phyloP scores from a whole-genome alignment of 768 basidiomycete genomes.

The Lactarius indigo region DNA sequence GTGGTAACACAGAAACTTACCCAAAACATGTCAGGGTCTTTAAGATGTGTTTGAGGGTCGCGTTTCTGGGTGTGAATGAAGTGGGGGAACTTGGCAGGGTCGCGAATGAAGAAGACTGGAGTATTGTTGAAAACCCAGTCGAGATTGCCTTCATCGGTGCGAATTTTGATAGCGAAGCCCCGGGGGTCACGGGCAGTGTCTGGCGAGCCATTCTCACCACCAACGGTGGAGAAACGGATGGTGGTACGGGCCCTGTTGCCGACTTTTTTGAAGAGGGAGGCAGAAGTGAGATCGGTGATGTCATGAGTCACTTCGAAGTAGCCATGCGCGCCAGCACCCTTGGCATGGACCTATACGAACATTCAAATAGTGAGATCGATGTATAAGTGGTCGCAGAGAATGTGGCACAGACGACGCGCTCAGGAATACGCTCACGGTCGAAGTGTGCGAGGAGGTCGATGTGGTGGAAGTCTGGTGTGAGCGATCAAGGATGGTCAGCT shows the following conservation, averaged over 20 bases:
- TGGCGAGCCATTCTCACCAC: slow-evolving; percentile 82
- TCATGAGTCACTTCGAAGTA: slow-evolving; percentile 88
- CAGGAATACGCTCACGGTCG: slow-evolving; percentile 93
- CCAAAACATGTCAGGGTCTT: slow-evolving; percentile 85
- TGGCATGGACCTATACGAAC: slow-evolving; percentile 71
- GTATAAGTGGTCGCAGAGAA: neutral
- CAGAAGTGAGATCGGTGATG: slow-evolving; percentile 76
- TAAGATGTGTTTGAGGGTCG: slow-evolving; percentile 88
- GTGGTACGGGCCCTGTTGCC: slow-evolving; percentile 71
- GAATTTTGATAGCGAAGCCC: slow-evolving; percentile 89
- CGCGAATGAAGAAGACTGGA: slow-evolving; percentile 86
- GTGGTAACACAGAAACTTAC: slow-evolving; percentile 34
- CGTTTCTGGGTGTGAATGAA: slow-evolving; percentile 94
- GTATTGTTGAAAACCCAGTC: slow-evolving; percentile 95
- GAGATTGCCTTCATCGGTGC: slow-evolving; percentile 86
- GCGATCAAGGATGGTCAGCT: slow-evolving; percentile 24
- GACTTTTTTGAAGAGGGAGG: slow-evolving; percentile 58
- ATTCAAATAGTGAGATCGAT: neutral
- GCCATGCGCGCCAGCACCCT: slow-evolving; percentile 91
- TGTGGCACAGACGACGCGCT: slow-evolving; percentile 67
- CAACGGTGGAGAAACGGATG: slow-evolving; percentile 91
- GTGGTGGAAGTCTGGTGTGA: slow-evolving; percentile 73
- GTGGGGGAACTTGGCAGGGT: slow-evolving; percentile 88
- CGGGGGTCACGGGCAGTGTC: slow-evolving; percentile 93
- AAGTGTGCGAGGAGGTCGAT: slow-evolving; percentile 91